These are phyloP conservation scores for Phaeophleospora eucalypticola DNA, from an alignment of 2,329 filamentous ascomycete genomes.

Conservation along the genomic window DNA sequence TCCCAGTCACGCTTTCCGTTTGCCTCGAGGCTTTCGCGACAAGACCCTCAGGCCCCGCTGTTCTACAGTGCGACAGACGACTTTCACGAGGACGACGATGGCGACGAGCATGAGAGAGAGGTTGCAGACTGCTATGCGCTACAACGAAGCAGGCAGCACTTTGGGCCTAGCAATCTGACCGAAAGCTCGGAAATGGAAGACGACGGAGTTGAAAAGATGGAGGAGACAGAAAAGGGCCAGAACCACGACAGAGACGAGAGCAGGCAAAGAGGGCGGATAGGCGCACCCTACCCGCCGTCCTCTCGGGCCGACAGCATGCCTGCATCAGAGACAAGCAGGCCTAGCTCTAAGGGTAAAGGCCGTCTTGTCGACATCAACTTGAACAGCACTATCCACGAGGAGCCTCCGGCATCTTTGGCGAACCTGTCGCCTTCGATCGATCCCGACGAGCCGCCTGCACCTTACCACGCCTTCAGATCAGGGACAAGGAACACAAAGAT, in stretches of 20 bases:
- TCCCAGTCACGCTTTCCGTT: conserved; percentile 75
- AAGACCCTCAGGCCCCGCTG: conserved; percentile 70
- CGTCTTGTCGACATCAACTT: conserved; percentile 83
- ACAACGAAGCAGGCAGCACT: conserved; percentile 82
- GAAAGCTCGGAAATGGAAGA: conserved; percentile 82
- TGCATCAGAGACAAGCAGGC: conserved; percentile 38
- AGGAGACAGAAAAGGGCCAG: conserved; percentile 37
- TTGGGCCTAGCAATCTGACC: conserved; percentile 75
- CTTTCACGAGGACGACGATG: conserved; percentile 84
- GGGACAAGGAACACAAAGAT: conserved; percentile 35
- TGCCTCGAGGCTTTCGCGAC: conserved; percentile 67
- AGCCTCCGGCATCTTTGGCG: conserved; percentile 35
- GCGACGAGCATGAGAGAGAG: conserved; percentile 59
- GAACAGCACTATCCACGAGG: conserved; percentile 57
- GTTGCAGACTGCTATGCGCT: conserved; percentile 92
- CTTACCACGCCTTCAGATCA: conserved; percentile 54
- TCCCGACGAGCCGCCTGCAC: conserved; percentile 45
- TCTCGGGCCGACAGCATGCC: conserved; percentile 40
- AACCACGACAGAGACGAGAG: conserved; percentile 37
- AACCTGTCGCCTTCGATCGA: conserved; percentile 36
- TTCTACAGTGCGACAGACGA: conserved; percentile 90
- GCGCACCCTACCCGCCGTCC: conserved; percentile 31
- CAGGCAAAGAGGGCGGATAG: conserved; percentile 37
- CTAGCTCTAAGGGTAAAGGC: conserved; percentile 56
- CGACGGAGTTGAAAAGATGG: conserved; percentile 45